Evolutionary conservation across 345 rosid species (phyloP), one percentile per base, ranked within the genome.

Genomic region (Euphorbia tirucalli): DNA sequence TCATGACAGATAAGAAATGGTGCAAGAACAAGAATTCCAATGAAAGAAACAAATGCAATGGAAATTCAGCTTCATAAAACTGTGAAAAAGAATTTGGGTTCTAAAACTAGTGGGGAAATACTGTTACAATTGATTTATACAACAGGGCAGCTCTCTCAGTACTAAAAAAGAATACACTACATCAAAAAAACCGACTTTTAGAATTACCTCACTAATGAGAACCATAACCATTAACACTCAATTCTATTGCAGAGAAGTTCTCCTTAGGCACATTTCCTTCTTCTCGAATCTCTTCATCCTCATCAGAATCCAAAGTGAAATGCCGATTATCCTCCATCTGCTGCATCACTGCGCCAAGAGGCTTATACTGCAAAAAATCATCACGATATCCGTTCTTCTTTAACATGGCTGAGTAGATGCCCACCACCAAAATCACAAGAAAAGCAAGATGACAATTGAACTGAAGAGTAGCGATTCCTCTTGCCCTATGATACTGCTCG

Each of bases 401-500:
- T 0, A 80, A 88, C 59, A 85, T 46, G 18, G 86, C 3, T 7
- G 93, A 84, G 79, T 84, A 88, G 44, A 83, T 69, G n/a, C 72
- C 79, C 28, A 80, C 77, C 18, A 79, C 78, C 70, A 83, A 27
- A 46, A 87, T 78, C 78, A 92, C 90, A 66, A 92, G 79, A 46
- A 94, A 66, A 43, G 98, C 96, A 66, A 94, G 93, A 83, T 90
- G 96, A 69, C 88, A 86, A 78, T 94, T 90, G 41, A 94, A 94
- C 83, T 89, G 97, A 75, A 94, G 90, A 11, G 98, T 92, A 0
- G 97, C 98, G 5, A 92, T 87, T 4, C 96, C 95, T 81, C 88
- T 85, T 0, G 87, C 97, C 67, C 97, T 74, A 58, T 94, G 98
- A 81, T 87, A 92, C 61, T 94, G 95, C 10, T 74, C 44, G 73